Evolutionary conservation across 192 early-diverging fungal species (phyloP).

Genomic region (Entrophospora sp.): DNA sequence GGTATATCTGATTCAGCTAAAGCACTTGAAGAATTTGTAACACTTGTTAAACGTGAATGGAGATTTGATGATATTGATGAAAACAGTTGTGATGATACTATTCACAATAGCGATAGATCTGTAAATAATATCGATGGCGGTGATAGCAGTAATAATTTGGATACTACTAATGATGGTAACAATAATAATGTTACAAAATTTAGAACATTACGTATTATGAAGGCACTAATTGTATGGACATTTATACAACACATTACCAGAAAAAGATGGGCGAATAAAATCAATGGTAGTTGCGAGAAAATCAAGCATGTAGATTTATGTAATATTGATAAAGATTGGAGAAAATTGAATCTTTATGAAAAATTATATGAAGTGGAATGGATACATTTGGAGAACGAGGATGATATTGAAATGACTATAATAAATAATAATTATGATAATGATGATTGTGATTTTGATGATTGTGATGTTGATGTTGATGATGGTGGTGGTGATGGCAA

Average conservation of each 20-base stretch:
- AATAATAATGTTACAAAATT: conserved; percentile 18
- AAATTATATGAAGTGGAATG: conserved; percentile 8
- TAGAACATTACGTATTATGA: conserved; percentile 29
- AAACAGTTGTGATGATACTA: background rate
- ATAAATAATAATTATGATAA: too few relatives aligned
- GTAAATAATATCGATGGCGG: too few relatives aligned
- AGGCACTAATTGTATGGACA: conserved; percentile 36
- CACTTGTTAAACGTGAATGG: conserved; percentile 55
- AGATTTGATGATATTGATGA: conserved; percentile 13
- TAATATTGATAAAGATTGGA: conserved; percentile 14
- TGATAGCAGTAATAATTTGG: too few relatives aligned
- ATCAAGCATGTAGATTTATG: conserved; percentile 11
- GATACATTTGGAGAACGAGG: conserved; percentile 12
- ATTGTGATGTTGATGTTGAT: too few relatives aligned
- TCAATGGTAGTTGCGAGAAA: conserved; percentile 8
- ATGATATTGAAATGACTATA: conserved; percentile 9
- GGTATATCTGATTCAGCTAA: conserved; percentile 91
- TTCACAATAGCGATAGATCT: too few relatives aligned
- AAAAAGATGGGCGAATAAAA: conserved; percentile 22
- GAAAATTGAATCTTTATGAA: background rate
- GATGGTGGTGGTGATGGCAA: too few relatives aligned
- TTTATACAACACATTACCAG: conserved; percentile 34
- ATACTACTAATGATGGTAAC: too few relatives aligned
- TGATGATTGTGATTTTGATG: too few relatives aligned
- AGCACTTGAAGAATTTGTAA: conserved; percentile 72